Conservation (phyloP, 192 early-diverging fungal genomes). For the Entomortierella lignicola region DNA sequence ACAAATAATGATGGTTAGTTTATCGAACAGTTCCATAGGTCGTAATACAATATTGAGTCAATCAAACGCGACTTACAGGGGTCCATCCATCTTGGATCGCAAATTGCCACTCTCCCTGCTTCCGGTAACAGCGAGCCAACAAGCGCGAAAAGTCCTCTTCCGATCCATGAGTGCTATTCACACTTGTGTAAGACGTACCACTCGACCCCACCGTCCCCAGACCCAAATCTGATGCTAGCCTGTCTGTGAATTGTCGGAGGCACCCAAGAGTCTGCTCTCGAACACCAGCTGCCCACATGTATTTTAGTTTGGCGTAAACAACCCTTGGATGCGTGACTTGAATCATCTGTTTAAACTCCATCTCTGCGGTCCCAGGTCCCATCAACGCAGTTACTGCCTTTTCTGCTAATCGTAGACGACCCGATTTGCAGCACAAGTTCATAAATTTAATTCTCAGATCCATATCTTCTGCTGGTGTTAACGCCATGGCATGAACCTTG, state of each 20-base stretch:
- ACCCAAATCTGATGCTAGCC: slow-evolving; percentile 71
- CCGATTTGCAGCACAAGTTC: slow-evolving; percentile 92
- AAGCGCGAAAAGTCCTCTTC: slow-evolving; percentile 51
- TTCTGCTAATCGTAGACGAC: slow-evolving; percentile 79
- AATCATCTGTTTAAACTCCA: slow-evolving; percentile 32
- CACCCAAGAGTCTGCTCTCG: slow-evolving; percentile 76
- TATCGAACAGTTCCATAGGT: too few relatives aligned
- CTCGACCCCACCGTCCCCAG: slow-evolving; percentile 34
- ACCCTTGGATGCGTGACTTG: slow-evolving; percentile 68
- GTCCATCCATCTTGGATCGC: slow-evolving; percentile 59
- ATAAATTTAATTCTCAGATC: slow-evolving; percentile 97
- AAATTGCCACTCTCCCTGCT: slow-evolving; percentile 95
- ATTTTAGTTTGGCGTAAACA: slow-evolving; percentile 93
- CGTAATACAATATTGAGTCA: background rate
- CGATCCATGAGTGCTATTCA: slow-evolving; percentile 9
- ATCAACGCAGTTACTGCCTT: slow-evolving; percentile 78
- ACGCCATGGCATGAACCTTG: slow-evolving; percentile 86
- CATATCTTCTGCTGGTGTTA: slow-evolving; percentile 92
- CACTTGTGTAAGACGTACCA: slow-evolving; percentile 18
- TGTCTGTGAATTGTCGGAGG: slow-evolving; percentile 82
- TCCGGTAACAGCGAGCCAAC: slow-evolving; percentile 88
- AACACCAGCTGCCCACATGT: slow-evolving; percentile 82
- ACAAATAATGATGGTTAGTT: background rate
- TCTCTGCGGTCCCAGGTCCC: slow-evolving; percentile 17
- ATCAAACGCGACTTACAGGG: slow-evolving; percentile 24